Percentiles rank a stretch among this genome's conserved stretches.
Evolutionary conservation across 2,329 filamentous ascomycete genomes (phyloP).

Genomic region (Rhynchosporium graminicola): DNA sequence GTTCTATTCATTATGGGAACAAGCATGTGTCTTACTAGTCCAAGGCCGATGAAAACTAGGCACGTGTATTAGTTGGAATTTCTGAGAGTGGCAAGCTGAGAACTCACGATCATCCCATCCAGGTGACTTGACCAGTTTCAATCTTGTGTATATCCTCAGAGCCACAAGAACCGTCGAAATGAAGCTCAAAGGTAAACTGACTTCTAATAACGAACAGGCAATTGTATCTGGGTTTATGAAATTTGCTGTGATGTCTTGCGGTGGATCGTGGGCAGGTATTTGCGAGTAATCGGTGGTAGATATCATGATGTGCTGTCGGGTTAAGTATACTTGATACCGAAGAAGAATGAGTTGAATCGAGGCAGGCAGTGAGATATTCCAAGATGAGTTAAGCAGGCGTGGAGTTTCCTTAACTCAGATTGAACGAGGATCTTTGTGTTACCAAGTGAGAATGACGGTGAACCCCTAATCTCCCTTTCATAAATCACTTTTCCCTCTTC

Average conservation of each 20-base stretch:
- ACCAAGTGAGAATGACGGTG: not conserved
- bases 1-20: not conserved
- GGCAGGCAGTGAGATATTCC: no score
- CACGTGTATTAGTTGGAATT: not conserved
- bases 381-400: no score
- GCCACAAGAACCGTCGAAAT: not conserved
- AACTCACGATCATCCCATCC: constrained; percentile 6
- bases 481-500: not conserved
- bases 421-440: no score
- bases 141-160: constrained; percentile 2
- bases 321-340: not conserved
- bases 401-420: not conserved
- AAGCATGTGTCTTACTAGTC: not conserved
- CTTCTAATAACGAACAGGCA: not conserved
- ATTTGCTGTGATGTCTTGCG: not conserved
- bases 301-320: not conserved
- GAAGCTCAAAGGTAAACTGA: not conserved
- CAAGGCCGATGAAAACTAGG: not conserved
- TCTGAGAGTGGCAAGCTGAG: not conserved
- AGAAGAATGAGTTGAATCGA: not conserved
- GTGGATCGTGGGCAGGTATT: not conserved
- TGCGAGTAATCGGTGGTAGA: not conserved
- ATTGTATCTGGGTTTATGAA: not conserved
- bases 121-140: not conserved
- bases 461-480: not conserved